A percentile compares a stretch with the other conserved stretches of the same genome.
These are phyloP conservation scores for Anisodus tanguticus DNA, from an alignment of 257 asterid species.

Conservation along the genomic window DNA sequence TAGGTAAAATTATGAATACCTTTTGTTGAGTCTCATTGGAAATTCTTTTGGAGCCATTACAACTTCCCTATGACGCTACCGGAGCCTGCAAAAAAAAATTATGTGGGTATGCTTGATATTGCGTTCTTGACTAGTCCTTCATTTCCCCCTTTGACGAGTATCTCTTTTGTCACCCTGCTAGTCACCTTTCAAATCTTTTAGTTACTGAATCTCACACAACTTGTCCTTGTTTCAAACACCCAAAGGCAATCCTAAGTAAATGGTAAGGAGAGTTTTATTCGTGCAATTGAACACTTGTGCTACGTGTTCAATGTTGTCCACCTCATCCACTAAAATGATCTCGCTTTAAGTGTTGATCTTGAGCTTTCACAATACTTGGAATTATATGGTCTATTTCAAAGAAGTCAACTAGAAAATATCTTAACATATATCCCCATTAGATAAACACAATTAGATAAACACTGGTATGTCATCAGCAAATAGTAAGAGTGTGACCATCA, in stretches of 20 bases:
- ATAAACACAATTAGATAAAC: neutral
- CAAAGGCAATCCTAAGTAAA: neutral
- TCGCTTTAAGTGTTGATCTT: neutral
- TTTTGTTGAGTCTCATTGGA: neutral
- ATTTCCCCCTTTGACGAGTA: neutral
- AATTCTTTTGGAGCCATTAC: neutral
- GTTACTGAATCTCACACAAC: conserved; percentile 21
- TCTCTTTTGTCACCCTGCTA: neutral
- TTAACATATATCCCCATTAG: neutral
- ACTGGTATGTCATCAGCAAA: neutral
- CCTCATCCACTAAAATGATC: neutral
- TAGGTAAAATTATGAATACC: neutral
- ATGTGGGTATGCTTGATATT: neutral
- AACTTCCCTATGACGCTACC: neutral
- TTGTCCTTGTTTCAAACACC: neutral
- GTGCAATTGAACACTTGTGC: neutral
- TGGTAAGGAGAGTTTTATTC: neutral
- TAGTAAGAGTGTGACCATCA: neutral
- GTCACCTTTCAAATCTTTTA: neutral
- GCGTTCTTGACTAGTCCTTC: neutral
- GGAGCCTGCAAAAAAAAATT: neutral
- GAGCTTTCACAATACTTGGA: neutral
- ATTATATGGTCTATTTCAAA: neutral
- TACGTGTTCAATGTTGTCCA: neutral
- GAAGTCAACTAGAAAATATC: neutral